These are phyloP conservation scores for Erigeron canadensis DNA, from an alignment of 129 eudicot genomes.

Conservation along the genomic window DNA sequence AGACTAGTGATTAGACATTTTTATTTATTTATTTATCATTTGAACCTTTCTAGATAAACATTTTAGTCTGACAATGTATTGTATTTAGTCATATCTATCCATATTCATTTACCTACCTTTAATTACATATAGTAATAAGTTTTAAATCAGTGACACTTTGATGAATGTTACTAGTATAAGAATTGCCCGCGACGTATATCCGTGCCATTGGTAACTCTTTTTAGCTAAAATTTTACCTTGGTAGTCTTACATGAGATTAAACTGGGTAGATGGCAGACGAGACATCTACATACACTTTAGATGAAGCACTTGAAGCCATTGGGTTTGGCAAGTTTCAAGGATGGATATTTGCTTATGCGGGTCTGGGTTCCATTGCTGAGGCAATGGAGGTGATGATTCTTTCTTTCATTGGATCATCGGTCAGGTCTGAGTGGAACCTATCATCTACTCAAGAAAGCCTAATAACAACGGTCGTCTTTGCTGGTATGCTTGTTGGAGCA, in stretches of 20 bases:
- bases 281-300: conserved; percentile 51
- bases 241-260: conserved; percentile 16
- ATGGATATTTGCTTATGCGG: conserved; percentile 62
- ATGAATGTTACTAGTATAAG: not conserved
- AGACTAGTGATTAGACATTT: too few species aligned
- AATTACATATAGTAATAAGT: not conserved
- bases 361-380: conserved; percentile 71
- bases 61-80: too few species aligned
- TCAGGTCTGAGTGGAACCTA: conserved; percentile 64
- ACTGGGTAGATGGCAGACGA: conserved; percentile 39
- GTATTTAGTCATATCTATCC: too few species aligned
- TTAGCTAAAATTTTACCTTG: conserved; percentile 7
- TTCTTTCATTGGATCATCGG: conserved; percentile 67
- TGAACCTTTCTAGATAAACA: too few species aligned
- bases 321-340: conserved; percentile 85
- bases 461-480: conserved; percentile 72
- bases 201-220: not conserved
- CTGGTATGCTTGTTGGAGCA: conserved; percentile 78
- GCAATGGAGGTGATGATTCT: conserved; percentile 87
- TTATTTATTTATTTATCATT: too few species aligned
- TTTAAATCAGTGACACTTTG: not conserved
- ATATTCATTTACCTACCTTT: not conserved
- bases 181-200: not conserved
- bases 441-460: conserved; percentile 65
- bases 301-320: conserved; percentile 65